Evolutionary conservation across 202 grass and related monocot genomes (phyloP).

Genomic region (Musa balbisiana): DNA sequence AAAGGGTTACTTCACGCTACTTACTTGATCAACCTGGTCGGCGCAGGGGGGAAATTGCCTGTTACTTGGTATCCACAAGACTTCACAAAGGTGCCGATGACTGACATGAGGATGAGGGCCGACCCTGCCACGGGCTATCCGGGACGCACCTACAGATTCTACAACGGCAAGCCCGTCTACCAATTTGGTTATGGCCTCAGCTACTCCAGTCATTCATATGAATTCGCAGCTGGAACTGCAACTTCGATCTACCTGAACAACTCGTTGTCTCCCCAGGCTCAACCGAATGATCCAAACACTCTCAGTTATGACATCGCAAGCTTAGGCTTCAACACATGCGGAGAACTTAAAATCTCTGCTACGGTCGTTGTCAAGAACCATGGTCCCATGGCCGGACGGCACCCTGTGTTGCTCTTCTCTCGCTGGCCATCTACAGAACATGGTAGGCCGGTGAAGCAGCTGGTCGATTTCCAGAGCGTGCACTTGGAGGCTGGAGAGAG

Average conservation of each 20-base stretch:
- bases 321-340: slow-evolving; percentile 46
- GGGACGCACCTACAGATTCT: slow-evolving; percentile 79
- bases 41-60: slow-evolving; percentile 65
- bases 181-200: slow-evolving; percentile 83
- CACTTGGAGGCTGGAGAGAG: slow-evolving; percentile 42
- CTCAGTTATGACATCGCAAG: slow-evolving; percentile 44
- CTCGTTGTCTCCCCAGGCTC: slow-evolving; percentile 27
- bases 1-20: not conserved
- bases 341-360: slow-evolving; percentile 53
- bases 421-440: slow-evolving; percentile 55
- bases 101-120: slow-evolving; percentile 94
- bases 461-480: slow-evolving; percentile 64
- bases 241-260: slow-evolving; percentile 29
- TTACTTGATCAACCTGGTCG: slow-evolving; percentile 3
- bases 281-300: slow-evolving; percentile 1
- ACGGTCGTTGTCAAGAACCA: slow-evolving; percentile 61
- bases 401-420: slow-evolving; percentile 68
- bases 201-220: slow-evolving; percentile 74
- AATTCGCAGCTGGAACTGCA: slow-evolving; percentile 31
- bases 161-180: slow-evolving; percentile 67
- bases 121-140: slow-evolving; percentile 60
- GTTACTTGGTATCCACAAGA: slow-evolving; percentile 93
- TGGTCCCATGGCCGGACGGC: slow-evolving; percentile 60
- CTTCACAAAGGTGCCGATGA: slow-evolving; percentile 66
- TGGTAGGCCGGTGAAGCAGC: slow-evolving; percentile 56